These are phyloP conservation scores for Hyparrhenia diplandra DNA, from an alignment of 176 grass and related monocot genomes.

Conservation along the genomic window DNA sequence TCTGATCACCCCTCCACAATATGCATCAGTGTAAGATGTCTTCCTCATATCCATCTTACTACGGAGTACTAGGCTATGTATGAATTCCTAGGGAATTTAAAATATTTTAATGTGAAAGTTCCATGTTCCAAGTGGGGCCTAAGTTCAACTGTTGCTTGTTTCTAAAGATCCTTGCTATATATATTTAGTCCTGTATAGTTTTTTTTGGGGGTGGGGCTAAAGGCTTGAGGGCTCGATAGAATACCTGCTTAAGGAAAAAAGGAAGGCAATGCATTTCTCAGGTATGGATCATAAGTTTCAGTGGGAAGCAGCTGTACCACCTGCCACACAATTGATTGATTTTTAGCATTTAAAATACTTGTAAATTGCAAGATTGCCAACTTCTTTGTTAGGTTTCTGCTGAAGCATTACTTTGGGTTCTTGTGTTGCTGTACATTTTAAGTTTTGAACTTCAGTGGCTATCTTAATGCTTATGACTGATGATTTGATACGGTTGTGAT, in stretches of 20 bases:
- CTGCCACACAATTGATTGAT: background rate
- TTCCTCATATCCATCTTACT: background rate
- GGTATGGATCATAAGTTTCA: background rate
- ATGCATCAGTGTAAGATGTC: slow-evolving; percentile 58
- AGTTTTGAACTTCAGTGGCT: background rate
- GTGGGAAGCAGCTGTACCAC: background rate
- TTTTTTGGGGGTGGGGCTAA: background rate
- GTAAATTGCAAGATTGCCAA: background rate
- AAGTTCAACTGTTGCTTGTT: no score
- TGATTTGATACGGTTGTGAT: background rate
- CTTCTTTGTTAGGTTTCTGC: background rate
- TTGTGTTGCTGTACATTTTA: background rate
- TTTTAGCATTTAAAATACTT: background rate
- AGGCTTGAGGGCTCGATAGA: background rate
- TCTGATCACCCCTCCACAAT: slow-evolving; percentile 65
- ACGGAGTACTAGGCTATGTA: background rate
- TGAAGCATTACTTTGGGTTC: background rate
- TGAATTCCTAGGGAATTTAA: background rate
- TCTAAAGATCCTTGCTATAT: background rate
- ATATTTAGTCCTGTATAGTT: no score
- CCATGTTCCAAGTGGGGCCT: no score
- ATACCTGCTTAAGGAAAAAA: no score
- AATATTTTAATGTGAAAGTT: background rate
- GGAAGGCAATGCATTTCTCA: no score
- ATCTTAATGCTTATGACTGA: background rate